Conservation (phyloP, 805 yeast genomes). For the Wickerhamiella shivajii region DNA sequence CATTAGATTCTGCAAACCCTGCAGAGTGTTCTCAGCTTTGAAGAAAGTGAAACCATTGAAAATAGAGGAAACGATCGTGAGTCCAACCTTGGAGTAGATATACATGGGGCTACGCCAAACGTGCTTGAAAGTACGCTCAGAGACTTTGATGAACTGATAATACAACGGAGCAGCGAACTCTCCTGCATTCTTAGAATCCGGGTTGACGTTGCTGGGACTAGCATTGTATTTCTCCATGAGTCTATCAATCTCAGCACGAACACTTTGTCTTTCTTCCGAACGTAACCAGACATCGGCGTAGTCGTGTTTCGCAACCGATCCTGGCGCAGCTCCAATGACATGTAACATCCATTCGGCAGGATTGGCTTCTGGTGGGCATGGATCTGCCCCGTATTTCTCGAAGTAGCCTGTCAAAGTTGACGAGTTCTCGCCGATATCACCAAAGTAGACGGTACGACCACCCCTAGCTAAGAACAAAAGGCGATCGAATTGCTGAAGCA, state of each 20-base stretch:
- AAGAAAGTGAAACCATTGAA: conserved; percentile 63
- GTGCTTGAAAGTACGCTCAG: conserved; percentile 30
- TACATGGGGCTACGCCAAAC: conserved; percentile 51
- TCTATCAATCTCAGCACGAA: conserved; percentile 25
- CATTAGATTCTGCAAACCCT: conserved; percentile 46
- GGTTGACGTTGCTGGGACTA: conserved; percentile 16
- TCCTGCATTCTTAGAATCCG: conserved; percentile 13
- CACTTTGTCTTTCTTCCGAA: conserved; percentile 29
- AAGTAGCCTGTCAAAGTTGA: conserved; percentile 45
- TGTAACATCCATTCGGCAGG: conserved; percentile 68
- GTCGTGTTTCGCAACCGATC: conserved; percentile 42
- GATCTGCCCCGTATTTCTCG: conserved; percentile 57
- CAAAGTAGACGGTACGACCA: conserved; percentile 70
- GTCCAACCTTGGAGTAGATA: conserved; percentile 43
- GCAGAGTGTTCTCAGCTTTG: conserved; percentile 36
- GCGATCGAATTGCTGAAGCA: conserved; percentile 55
- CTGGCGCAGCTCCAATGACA: conserved; percentile 71
- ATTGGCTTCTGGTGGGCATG: conserved; percentile 45
- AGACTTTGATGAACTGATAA: conserved; percentile 31
- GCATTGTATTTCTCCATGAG: conserved; percentile 23
- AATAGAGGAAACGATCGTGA: conserved; percentile 37
- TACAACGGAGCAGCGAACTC: conserved; percentile 35
- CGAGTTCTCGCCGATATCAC: conserved; percentile 60
- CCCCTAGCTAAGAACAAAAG: conserved; percentile 55
- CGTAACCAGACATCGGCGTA: conserved; percentile 51